Conservation (phyloP, 1,284 basidiomycete genomes). For the Ganoderma multipileum region DNA sequence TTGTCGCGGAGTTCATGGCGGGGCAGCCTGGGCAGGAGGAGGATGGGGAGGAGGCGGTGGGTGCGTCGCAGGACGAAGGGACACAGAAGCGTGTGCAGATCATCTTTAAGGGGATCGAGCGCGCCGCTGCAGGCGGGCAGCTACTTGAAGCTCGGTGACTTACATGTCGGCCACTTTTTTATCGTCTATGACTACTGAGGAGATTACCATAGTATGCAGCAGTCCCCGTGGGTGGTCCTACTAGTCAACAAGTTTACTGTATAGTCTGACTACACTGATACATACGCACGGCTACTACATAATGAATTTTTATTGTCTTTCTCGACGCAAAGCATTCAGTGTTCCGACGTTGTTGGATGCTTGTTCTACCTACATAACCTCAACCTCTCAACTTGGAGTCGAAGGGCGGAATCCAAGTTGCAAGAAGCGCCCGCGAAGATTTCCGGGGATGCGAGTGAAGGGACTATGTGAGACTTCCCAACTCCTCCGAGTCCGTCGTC, state of each 20-base stretch:
- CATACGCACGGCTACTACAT: no score
- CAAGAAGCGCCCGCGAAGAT: not conserved
- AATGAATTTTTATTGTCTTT: no score
- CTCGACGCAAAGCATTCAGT: no score
- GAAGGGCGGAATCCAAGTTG: not conserved
- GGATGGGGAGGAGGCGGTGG: conserved; percentile 46
- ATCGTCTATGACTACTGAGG: no score
- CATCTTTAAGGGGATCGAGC: conserved; percentile 63
- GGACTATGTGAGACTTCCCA: not conserved
- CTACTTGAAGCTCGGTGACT: conserved; percentile 44
- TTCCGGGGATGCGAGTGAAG: not conserved
- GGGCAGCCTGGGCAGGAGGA: conserved; percentile 47
- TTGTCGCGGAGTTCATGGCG: conserved; percentile 80
- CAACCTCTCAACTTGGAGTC: no score
- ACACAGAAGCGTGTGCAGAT: conserved; percentile 45
- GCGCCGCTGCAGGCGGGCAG: conserved; percentile 63
- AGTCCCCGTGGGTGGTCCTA: no score
- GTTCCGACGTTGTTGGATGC: no score
- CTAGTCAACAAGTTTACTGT: no score
- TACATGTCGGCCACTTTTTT: not conserved
- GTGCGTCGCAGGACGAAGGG: conserved; percentile 46
- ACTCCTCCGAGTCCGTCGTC: not conserved
- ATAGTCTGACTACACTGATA: no score
- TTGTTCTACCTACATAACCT: no score
- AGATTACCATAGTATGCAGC: no score